A percentile compares a stretch with the other conserved stretches of the same genome.
Conservation (phyloP, 2,329 filamentous ascomycete species). For the Stachybotrys elegans region DNA sequence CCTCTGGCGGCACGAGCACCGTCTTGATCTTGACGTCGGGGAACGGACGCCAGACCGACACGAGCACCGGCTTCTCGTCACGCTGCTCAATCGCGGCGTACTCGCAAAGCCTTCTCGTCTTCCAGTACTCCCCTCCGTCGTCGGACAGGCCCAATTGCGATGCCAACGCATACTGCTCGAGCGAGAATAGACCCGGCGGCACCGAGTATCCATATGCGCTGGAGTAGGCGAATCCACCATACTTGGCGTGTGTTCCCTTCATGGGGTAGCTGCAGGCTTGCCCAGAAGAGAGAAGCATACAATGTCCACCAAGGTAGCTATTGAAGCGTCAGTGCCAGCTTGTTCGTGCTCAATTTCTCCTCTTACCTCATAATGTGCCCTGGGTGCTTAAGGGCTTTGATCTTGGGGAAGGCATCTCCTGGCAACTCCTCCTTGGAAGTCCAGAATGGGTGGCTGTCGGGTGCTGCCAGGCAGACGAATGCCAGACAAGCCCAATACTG, state of each 20-base stretch:
- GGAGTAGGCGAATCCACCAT: constrained; percentile 74
- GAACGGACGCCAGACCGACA: constrained; percentile 68
- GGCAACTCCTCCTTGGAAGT: constrained; percentile 59
- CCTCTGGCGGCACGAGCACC: constrained; percentile 57
- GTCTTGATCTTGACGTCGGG: constrained; percentile 62
- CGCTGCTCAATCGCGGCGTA: constrained; percentile 57
- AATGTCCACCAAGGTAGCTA: constrained; percentile 65
- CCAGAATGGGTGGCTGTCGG: constrained; percentile 71
- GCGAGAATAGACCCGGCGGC: constrained; percentile 67
- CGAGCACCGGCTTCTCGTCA: constrained; percentile 52
- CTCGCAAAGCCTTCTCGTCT: constrained; percentile 63
- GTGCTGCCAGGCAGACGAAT: constrained; percentile 68
- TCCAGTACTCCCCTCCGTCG: constrained; percentile 75
- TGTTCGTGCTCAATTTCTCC: too few species aligned
- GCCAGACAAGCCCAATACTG: constrained; percentile 77
- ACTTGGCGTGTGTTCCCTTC: constrained; percentile 77
- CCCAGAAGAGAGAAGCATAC: constrained; percentile 69
- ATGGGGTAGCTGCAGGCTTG: constrained; percentile 81
- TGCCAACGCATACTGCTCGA: constrained; percentile 72
- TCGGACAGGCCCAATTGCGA: constrained; percentile 73
- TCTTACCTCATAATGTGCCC: constrained; percentile 61
- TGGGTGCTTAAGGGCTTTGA: constrained; percentile 60
- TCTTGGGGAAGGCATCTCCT: constrained; percentile 47
- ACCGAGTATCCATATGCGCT: constrained; percentile 74
- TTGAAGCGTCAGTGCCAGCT: too few species aligned